Evolutionary conservation across 2,329 filamentous ascomycete genomes (phyloP), one percentile per base, ranked within the genome.

Genomic region (Teratosphaeria nubilosa): DNA sequence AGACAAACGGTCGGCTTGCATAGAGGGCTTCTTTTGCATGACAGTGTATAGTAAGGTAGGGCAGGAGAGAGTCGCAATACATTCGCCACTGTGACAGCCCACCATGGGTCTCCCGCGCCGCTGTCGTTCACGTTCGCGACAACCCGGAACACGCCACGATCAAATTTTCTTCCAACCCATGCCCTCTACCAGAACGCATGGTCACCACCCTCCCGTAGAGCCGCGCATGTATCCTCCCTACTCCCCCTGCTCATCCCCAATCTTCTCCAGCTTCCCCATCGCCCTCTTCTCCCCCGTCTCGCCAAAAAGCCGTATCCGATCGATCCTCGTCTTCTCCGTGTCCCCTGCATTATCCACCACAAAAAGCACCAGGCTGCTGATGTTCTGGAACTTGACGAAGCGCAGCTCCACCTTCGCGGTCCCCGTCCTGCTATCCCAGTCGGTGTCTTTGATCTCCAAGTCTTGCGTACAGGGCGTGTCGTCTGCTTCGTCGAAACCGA

Each of bases 371-470:
- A 99, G 71, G 61, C 86, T 94, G 60, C 85, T 87, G 56, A 96
- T 88, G 70, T 91, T 95, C 76, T 97, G 94, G 79, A 97, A 99
- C 77, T 96, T 96, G 75, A 99, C 94, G 69, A 92, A 96, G 14
- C 91, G 88, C 67, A 97, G 76, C 74, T 80, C 77, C 30, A 80
- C 65, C 68, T 77, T 79, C 20, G 78, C 78, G 0, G 78, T 80
- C 20, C 73, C 75, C 1, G 77, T 80, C 66, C 75, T 72, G 60
- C 71, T 66, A 60, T 80, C 76, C 92, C 94, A 99, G 69, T 96
- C 90, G 56, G 82, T 80, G 52, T 85, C 78, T 61, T 81, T 79
- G 51, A 99, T 80, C 67, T 86, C 86, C 60, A 96, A 84, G 56
- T 80, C 81, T 74, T 99, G 94, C 16, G 89, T 91, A 0, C 89